A percentile compares a stretch with the other conserved stretches of the same genome.
These are phyloP conservation scores for Botrytis elliptica DNA, from an alignment of 2,329 filamentous ascomycete genomes.

Conservation along the genomic window DNA sequence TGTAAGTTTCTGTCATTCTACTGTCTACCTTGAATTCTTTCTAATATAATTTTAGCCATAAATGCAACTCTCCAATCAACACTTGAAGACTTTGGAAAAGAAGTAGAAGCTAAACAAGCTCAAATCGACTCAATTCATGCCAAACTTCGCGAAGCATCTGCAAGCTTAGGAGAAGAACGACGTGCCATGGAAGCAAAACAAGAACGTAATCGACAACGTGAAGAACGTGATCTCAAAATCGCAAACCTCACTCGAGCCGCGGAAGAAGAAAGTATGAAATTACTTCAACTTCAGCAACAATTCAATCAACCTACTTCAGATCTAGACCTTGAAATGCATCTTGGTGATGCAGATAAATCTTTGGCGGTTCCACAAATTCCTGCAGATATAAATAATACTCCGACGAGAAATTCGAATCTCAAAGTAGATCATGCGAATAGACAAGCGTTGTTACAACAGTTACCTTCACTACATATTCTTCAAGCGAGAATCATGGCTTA, in stretches of 20 bases:
- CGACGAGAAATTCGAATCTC: constrained; percentile 43
- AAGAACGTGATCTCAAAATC: constrained; percentile 66
- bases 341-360: constrained; percentile 40
- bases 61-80: constrained; percentile 79
- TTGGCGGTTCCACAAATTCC: constrained; percentile 32
- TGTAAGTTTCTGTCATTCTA: constrained; percentile 55
- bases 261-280: constrained; percentile 63
- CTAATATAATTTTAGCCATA: constrained; percentile 57
- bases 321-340: constrained; percentile 51
- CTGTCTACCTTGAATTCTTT: not conserved
- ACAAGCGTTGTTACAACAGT: constrained; percentile 39
- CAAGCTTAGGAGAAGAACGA: constrained; percentile 74
- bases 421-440: constrained; percentile 44
- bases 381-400: constrained; percentile 34
- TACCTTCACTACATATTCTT: constrained; percentile 62
- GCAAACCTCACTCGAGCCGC: constrained; percentile 73
- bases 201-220: constrained; percentile 61
- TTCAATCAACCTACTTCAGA: constrained; percentile 53
- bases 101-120: constrained; percentile 80
- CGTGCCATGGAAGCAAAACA: constrained; percentile 71
- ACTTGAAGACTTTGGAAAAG: constrained; percentile 73
- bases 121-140: constrained; percentile 79
- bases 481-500: constrained; percentile 70
- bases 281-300: constrained; percentile 49
- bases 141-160: constrained; percentile 76